These are phyloP conservation scores for Litchi chinensis DNA, from an alignment of 345 rosid genomes.

Conservation along the genomic window DNA sequence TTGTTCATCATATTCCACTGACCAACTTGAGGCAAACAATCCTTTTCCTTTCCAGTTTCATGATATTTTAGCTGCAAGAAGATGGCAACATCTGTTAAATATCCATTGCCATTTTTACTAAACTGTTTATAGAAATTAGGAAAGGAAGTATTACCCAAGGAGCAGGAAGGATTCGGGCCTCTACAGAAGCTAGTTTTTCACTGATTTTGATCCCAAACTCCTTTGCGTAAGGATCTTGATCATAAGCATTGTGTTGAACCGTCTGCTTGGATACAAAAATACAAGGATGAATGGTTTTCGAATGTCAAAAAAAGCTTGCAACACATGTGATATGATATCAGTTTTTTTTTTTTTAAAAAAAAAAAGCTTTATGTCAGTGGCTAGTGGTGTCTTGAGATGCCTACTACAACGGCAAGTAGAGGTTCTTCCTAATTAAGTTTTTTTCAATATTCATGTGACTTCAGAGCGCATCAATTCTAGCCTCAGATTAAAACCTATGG, in stretches of 20 bases:
- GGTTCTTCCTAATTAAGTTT: too few species aligned
- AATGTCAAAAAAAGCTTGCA: neutral
- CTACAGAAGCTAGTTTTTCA: slow-evolving; percentile 89
- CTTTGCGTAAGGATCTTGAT: slow-evolving; percentile 93
- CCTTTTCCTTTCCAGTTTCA: slow-evolving; percentile 96
- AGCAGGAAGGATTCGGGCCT: slow-evolving; percentile 99
- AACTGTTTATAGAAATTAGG: neutral
- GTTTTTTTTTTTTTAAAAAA: too few species aligned
- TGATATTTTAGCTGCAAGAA: slow-evolving; percentile 88
- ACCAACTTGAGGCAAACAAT: slow-evolving; percentile 97
- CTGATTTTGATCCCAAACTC: slow-evolving; percentile 96
- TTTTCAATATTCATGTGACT: too few species aligned
- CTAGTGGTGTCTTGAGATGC: too few species aligned
- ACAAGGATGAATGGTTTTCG: slow-evolving; percentile 8
- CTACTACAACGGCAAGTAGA: too few species aligned
- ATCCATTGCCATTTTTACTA: neutral
- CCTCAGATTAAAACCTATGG: too few species aligned
- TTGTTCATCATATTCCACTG: slow-evolving; percentile 99
- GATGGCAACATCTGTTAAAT: slow-evolving; percentile 8
- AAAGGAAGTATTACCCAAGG: slow-evolving; percentile 76
- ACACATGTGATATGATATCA: neutral
- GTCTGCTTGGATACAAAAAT: slow-evolving; percentile 50
- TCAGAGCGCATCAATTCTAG: too few species aligned
- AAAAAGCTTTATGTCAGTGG: neutral
- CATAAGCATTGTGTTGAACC: slow-evolving; percentile 84